A percentile compares a stretch with the other conserved stretches of the same genome.
Conservation (phyloP, 495 filamentous ascomycete species). For the Neurospora sp. region DNA sequence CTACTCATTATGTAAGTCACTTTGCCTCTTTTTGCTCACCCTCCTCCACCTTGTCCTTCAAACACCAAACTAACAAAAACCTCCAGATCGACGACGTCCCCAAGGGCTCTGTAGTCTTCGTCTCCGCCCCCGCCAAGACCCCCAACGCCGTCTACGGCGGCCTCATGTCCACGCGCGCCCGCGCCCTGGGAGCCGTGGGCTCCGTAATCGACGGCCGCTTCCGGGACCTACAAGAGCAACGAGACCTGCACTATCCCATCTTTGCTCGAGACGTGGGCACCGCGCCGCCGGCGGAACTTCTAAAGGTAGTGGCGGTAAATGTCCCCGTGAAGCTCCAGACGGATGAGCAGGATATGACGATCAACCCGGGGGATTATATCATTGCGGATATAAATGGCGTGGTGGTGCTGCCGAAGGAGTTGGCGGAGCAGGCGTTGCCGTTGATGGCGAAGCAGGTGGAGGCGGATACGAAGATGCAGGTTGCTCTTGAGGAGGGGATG, state of each 20-base stretch:
- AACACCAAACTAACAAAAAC: neutral
- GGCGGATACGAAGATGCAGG: slow-evolving; percentile 44
- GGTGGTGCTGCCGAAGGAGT: slow-evolving; percentile 33
- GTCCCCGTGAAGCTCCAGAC: slow-evolving; percentile 29
- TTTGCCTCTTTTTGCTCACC: no score
- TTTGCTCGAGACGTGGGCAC: slow-evolving; percentile 47
- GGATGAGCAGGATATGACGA: slow-evolving; percentile 35
- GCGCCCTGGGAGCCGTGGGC: slow-evolving; percentile 33
- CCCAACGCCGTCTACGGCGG: slow-evolving; percentile 51
- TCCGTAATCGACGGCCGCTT: slow-evolving; percentile 49
- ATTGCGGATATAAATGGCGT: slow-evolving; percentile 49
- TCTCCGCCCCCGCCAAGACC: slow-evolving; percentile 41
- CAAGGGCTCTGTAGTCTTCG: slow-evolving; percentile 41
- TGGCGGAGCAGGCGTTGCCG: slow-evolving; percentile 37
- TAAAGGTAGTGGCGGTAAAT: slow-evolving; percentile 37
- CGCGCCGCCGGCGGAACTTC: slow-evolving; percentile 34
- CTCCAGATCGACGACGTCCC: slow-evolving; percentile 45
- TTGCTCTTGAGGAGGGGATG: slow-evolving; percentile 40
- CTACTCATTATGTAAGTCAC: slow-evolving; percentile 38
- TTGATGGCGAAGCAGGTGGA: slow-evolving; percentile 41
- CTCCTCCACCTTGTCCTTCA: neutral
- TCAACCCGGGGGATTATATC: slow-evolving; percentile 48
- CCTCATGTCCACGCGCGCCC: slow-evolving; percentile 47
- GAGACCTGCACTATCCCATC: slow-evolving; percentile 38
- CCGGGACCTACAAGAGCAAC: slow-evolving; percentile 50